Evolutionary conservation across 1,139 yeast species (phyloP).

Genomic region (Pichia sp.): DNA sequence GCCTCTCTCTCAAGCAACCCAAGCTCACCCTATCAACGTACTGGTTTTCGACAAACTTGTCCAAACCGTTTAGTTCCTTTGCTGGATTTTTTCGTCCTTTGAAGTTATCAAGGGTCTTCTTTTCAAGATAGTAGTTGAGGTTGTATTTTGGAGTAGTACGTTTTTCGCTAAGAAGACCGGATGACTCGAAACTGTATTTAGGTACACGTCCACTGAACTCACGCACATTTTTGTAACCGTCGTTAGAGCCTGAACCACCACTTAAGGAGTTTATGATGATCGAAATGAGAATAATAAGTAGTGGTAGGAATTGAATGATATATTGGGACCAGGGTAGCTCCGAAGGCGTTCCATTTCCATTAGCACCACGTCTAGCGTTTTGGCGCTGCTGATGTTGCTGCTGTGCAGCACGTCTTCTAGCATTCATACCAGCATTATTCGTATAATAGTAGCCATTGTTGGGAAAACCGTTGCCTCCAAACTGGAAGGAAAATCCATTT

Average conservation of each 20-base stretch:
- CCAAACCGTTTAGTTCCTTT: constrained; percentile 50
- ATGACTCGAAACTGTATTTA: constrained; percentile 32
- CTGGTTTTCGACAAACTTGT: constrained; percentile 58
- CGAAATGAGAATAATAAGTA: constrained; percentile 56
- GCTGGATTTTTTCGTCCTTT: constrained; percentile 38
- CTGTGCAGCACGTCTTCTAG: constrained; percentile 26
- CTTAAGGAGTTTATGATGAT: constrained; percentile 45
- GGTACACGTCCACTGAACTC: constrained; percentile 31
- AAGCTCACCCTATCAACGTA: constrained; percentile 53
- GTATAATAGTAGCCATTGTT: constrained; percentile 18
- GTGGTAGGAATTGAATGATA: constrained; percentile 52
- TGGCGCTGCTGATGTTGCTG: constrained; percentile 25
- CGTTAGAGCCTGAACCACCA: constrained; percentile 10
- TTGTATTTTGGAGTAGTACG: constrained; percentile 55
- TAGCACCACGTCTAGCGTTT: constrained; percentile 21
- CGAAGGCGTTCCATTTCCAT: neutral
- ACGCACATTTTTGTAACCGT: constrained; percentile 13
- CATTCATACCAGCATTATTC: constrained; percentile 20
- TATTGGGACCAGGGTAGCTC: constrained; percentile 35
- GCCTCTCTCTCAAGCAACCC: constrained; percentile 61
- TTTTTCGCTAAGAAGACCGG: constrained; percentile 30
- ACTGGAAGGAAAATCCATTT: constrained; percentile 26
- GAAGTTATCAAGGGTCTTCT: constrained; percentile 38
- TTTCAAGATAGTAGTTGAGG: constrained; percentile 62
- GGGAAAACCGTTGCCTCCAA: constrained; percentile 29